Evolutionary conservation across 208 protist species (phyloP).

Genomic region (Acanthamoeba sp.): DNA sequence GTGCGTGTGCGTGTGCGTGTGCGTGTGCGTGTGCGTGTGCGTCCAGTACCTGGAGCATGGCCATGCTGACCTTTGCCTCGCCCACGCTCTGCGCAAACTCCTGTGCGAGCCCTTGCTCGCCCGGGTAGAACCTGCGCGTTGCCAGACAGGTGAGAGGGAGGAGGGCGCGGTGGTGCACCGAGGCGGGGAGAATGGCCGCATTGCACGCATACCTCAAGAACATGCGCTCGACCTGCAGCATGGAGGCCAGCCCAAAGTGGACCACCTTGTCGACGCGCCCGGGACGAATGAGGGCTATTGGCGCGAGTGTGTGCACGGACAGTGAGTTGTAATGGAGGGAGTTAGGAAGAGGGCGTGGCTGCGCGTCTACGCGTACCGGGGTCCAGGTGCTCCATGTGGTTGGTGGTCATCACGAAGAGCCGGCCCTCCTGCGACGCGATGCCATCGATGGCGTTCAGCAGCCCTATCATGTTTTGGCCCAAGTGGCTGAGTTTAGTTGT

Average conservation of each 20-base stretch:
- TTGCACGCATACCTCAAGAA: not conserved
- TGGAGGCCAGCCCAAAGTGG: constrained; percentile 90
- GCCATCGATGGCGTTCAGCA: constrained; percentile 97
- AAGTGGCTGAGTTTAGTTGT: not conserved
- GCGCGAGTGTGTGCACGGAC: not conserved
- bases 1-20: not conserved
- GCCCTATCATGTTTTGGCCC: constrained; percentile 89
- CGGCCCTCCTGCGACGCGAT: constrained; percentile 95
- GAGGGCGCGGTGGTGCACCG: not conserved
- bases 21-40: not conserved
- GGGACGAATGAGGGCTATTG: constrained; percentile 95
- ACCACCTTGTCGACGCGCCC: constrained; percentile 95
- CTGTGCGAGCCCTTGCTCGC: constrained; percentile 5
- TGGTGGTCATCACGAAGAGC: constrained; percentile 98
- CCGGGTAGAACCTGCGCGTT: constrained; percentile 22
- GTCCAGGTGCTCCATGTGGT: constrained; percentile 95
- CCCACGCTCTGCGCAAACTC: constrained; percentile 26
- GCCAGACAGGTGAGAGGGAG: not conserved
- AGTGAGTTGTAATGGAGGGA: too few relatives aligned
- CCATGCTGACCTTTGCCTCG: constrained; percentile 49
- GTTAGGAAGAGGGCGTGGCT: too few relatives aligned
- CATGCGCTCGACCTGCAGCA: constrained; percentile 87
- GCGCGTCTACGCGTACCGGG: too few relatives aligned
- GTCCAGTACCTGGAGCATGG: constrained; percentile 49
- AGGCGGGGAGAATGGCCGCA: too few relatives aligned